Evolutionary conservation across 176 grass and related monocot genomes (phyloP), one percentile per base, ranked within the genome.

Genomic region (Thalia dealbata): DNA sequence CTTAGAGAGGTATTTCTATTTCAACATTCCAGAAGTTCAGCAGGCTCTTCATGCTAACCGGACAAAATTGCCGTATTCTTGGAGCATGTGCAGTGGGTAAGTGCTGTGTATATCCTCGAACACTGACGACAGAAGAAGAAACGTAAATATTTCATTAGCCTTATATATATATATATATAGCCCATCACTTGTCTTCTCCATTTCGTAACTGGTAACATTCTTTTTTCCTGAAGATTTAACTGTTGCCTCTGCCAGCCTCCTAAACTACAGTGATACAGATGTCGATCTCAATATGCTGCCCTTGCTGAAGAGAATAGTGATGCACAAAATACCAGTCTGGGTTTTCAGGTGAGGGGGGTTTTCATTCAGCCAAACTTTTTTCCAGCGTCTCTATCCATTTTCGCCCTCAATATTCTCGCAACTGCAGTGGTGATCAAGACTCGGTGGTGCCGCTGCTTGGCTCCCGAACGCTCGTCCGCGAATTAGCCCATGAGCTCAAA

Each of bases 41-140:
- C 76, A 72, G 24, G 90, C 95, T 72, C 81, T 99, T 11, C 87
- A 99, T 86, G 95, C 95, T 52, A 99, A 99, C 51, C 84, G 87
- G 73, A 99, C 95, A 9, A 87, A 83, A 52, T 78, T 99, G 82
- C 85, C 85, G 3, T 93, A 93, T 76, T 66, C 79, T 6, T 99
- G 95, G 95, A 75, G 81, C 85, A 99, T 93, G 90, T 99, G 95
- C 74, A 99, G 95, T 44, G 80, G 79, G 95, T 99, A 88, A 86
- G 95, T 79, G 55, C 44, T n/a, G n/a, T n/a, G n/a, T n/a, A n/a
- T n/a, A n/a, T n/a, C 45, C 54, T 58, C 22, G 7, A 58, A 21
- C 4, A 38, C 52, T 58, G 22, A 58, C 54, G 22, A 58, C 54
- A 58, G 54, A 58, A 58, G 54, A 58, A 7, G 21, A 58, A n/a